phyloP scores from a whole-genome alignment of 2,329 filamentous ascomycete species.

The Monosporascus sp. region DNA sequence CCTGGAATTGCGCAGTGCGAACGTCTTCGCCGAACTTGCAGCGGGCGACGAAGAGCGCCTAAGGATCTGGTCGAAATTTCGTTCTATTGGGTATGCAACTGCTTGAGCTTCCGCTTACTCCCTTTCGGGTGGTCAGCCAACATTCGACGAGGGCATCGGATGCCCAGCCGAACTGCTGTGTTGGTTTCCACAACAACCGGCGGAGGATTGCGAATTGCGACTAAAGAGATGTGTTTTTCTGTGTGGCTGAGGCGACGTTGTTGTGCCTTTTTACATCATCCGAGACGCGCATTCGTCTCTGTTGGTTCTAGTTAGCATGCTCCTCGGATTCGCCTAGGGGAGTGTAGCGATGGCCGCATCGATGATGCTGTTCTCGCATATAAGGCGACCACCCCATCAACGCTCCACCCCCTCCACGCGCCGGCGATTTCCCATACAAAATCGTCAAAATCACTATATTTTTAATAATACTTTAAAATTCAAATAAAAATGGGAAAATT shows the following conservation, averaged over 20 bases:
- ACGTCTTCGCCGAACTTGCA: conserved; percentile 44
- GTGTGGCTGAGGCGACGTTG: conserved; percentile 2
- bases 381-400: no score
- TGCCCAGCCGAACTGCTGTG: conserved; percentile 31
- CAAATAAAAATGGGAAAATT: no score
- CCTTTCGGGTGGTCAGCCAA: conserved; percentile 41
- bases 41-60: conserved; percentile 51
- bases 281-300: no score
- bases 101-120: conserved; percentile 37
- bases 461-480: no score
- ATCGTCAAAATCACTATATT: no score
- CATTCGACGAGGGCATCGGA: conserved; percentile 39
- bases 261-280: conserved; percentile 6
- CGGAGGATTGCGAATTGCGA: conserved; percentile 8
- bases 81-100: conserved; percentile 44
- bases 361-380: no score
- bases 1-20: conserved; percentile 31
- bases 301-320: no score
- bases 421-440: no score
- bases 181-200: conserved; percentile 7
- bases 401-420: no score
- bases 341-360: no score
- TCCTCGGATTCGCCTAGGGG: no score
- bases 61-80: conserved; percentile 46
- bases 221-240: conserved; percentile 4